These are phyloP conservation scores for Kuraishia piskuri DNA, from an alignment of 805 yeast species.

Conservation along the genomic window DNA sequence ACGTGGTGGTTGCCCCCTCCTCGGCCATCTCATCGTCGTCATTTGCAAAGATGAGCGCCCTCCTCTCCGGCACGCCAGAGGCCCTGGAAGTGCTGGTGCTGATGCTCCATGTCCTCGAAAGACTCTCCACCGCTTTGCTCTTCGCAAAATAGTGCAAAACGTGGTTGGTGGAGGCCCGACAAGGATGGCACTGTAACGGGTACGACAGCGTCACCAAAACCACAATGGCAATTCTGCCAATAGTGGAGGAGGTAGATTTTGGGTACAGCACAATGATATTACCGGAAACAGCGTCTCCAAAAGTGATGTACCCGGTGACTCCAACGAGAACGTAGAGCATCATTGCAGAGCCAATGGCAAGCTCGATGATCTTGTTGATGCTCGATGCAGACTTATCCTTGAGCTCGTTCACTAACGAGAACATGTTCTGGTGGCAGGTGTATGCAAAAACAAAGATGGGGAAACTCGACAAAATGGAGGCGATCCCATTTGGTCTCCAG, in stretches of 20 bases:
- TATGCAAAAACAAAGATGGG: constrained; percentile 93
- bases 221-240: constrained; percentile 78
- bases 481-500: constrained; percentile 35
- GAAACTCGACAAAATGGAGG: constrained; percentile 57
- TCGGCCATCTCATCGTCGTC: constrained; percentile 11
- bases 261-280: constrained; percentile 78
- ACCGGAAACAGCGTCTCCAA: constrained; percentile 73
- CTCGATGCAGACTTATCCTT: constrained; percentile 39
- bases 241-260: constrained; percentile 50
- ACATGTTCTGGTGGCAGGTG: constrained; percentile 95
- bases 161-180: constrained; percentile 73
- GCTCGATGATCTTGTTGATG: constrained; percentile 36
- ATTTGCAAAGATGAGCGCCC: not conserved
- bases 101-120: not conserved
- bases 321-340: constrained; percentile 66
- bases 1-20: constrained; percentile 9
- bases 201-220: constrained; percentile 75
- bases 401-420: constrained; percentile 79
- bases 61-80: not conserved
- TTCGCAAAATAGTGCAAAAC: constrained; percentile 43
- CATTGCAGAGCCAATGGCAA: constrained; percentile 54
- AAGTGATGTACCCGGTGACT: constrained; percentile 73
- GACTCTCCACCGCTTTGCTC: constrained; percentile 10
- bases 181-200: constrained; percentile 88
- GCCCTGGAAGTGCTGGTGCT: not conserved